Evolutionary conservation across 345 rosid species (phyloP).

Genomic region (Psidium guajava): DNA sequence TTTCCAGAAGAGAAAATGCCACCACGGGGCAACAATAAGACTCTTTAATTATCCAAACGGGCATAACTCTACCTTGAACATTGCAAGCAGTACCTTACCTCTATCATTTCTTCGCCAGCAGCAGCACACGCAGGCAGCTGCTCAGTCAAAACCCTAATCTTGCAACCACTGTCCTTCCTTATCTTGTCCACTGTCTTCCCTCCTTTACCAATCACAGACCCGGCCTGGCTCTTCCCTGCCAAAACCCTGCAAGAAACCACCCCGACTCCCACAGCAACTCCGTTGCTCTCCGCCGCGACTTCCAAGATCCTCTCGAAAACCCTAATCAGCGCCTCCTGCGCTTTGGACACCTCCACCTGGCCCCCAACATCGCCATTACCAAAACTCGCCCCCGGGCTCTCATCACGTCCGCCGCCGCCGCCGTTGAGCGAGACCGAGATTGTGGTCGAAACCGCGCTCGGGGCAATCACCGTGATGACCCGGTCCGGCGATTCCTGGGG

Average conservation of each 20-base stretch:
- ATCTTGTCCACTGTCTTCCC: conserved; percentile 76
- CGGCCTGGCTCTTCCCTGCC: conserved; percentile 60
- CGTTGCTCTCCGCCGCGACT: conserved; percentile 46
- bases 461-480: conserved; percentile 48
- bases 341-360: conserved; percentile 54
- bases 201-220: conserved; percentile 82
- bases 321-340: conserved; percentile 66
- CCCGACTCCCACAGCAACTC: conserved; percentile 14
- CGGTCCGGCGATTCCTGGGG: conserved; percentile 53
- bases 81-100: conserved; percentile 30
- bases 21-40: not conserved
- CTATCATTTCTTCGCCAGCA: conserved; percentile 64
- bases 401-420: not conserved
- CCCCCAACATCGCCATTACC: conserved; percentile 13
- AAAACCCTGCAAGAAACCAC: conserved; percentile 61
- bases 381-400: not conserved
- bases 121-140: conserved; percentile 62
- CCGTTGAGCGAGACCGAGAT: conserved; percentile 1
- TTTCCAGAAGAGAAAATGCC: not conserved
- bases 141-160: conserved; percentile 48
- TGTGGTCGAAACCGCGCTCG: conserved; percentile 12
- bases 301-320: conserved; percentile 67
- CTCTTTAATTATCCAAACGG: not conserved
- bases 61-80: not conserved
- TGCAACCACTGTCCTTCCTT: conserved; percentile 64